Conservation (phyloP, 2,329 filamentous ascomycete genomes). For the Penicillium frequentans region DNA sequence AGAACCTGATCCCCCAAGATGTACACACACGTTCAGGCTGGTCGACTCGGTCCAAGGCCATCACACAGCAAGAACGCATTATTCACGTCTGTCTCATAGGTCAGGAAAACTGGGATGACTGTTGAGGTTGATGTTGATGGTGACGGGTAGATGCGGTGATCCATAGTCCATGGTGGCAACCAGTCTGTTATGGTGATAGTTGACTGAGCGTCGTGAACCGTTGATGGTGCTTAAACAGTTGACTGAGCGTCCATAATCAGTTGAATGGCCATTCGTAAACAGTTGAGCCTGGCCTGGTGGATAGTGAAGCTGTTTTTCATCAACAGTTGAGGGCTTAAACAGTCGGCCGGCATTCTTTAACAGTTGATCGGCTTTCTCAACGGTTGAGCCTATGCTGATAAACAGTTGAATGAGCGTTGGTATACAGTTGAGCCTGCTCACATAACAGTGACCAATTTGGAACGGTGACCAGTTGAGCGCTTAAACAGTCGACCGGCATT, state of each 20-base stretch:
- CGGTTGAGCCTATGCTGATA: background rate
- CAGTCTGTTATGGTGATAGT: background rate
- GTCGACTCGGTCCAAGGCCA: no score
- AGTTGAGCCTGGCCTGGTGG: background rate
- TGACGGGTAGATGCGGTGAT: background rate
- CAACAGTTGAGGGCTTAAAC: background rate
- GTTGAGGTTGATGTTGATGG: no score
- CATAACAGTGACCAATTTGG: no score
- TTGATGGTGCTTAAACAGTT: background rate
- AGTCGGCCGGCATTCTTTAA: background rate
- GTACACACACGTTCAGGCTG: no score
- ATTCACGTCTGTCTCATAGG: background rate
- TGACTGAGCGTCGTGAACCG: background rate
- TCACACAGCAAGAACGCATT: no score
- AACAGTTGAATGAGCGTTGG: background rate
- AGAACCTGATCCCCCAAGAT: no score
- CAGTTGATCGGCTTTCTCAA: background rate
- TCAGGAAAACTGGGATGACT: background rate
- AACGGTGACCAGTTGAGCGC: no score
- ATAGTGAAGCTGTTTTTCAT: background rate
- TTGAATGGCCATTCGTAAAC: background rate
- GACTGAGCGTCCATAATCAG: background rate
- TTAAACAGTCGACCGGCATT: no score
- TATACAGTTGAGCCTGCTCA: background rate
- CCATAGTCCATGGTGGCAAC: background rate